A percentile compares a stretch with the other conserved stretches of the same genome.
phyloP scores from a whole-genome alignment of 2,329 filamentous ascomycete species.

The Blastomyces percursus region DNA sequence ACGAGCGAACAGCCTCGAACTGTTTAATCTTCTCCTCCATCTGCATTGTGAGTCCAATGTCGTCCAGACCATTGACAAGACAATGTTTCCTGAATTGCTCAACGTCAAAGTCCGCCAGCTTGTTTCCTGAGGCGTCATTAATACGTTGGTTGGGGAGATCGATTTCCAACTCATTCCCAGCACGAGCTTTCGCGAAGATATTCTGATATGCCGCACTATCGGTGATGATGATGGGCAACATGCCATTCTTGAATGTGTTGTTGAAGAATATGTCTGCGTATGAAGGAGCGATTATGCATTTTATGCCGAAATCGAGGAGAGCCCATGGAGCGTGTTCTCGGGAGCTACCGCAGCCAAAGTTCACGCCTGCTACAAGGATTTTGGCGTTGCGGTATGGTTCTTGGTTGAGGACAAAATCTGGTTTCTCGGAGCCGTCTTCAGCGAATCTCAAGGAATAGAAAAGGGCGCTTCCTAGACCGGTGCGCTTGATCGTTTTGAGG shows the following conservation, averaged over 20 bases:
- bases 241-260: slow-evolving; percentile 99
- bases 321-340: slow-evolving; percentile 97
- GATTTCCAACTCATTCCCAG: slow-evolving; percentile 75
- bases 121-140: slow-evolving; percentile 61
- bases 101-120: slow-evolving; percentile 70
- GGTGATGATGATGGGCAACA: slow-evolving; percentile 73
- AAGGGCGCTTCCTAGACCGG: slow-evolving; percentile 75
- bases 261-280: slow-evolving; percentile 96
- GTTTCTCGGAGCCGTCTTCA: slow-evolving; percentile 60
- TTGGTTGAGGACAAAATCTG: slow-evolving; percentile 80
- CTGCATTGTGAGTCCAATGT: slow-evolving; percentile 91
- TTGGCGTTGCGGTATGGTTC: slow-evolving; percentile 74
- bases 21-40: slow-evolving; percentile 75
- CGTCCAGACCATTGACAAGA: slow-evolving; percentile 82
- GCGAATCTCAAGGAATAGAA: slow-evolving; percentile 79
- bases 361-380: slow-evolving; percentile 81
- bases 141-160: slow-evolving; percentile 78
- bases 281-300: slow-evolving; percentile 80
- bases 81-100: slow-evolving; percentile 94
- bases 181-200: slow-evolving; percentile 65
- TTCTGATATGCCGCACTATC: slow-evolving; percentile 55
- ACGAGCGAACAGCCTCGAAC: slow-evolving; percentile 68
- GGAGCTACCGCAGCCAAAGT: slow-evolving; percentile 90
- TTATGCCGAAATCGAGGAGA: slow-evolving; percentile 90
- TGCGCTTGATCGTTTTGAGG: slow-evolving; percentile 97